Base-by-base conservation (phyloP, 1,284 basidiomycete species). In the Rhodotorula glutinis region DNA sequence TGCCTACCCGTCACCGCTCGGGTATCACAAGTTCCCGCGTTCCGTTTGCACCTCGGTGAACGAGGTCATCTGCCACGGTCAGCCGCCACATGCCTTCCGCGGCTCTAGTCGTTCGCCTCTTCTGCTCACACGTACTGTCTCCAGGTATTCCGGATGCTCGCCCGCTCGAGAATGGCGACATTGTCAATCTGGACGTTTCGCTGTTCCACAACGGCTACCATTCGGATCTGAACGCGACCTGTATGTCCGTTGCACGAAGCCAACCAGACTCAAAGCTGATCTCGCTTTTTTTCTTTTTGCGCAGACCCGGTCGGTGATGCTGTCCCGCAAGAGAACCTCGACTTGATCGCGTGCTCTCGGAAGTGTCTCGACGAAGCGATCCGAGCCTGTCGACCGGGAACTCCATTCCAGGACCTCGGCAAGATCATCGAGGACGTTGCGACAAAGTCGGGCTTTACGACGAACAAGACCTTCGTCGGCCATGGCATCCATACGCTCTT, bases 11-110 rank as follows among this genome's bases (percentile, higher is more conserved):
- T 93, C 90, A 44, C 91, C 96, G 41, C 82, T 98, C 62, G 93
- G 93, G 77, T 99, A 99, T 80, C 86, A 89, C 71, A 84, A 85
- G 58, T 98, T 89, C 79, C 95, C 95, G 33, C 97, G 98, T 83
- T 96, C 92, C 53, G 87, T 97, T 53, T 65, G 60, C 73, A 90
- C 89, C 41, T 92, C 91, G 38, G 82, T 98, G 52, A 98, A 99
- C 80, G 96, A 98, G 79, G 88, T 88, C 64, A 95, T 98, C 76
- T 98, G 96, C 79, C 96, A 98, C 79, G 79, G 79, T 73, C 41
- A 53, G 67, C 30, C 9, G 29, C 19, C 38, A 13, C 33, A 10
- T 3, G 16, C 8, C 43, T 44, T 21, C 14, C 43, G n/a, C 3
- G 33, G 30, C 9, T 21, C 8, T 4, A 23, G 7, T 30, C 16